phyloP scores from a whole-genome alignment of 108 stramenopile species.

The Pseudonitzschia multistriata region DNA sequence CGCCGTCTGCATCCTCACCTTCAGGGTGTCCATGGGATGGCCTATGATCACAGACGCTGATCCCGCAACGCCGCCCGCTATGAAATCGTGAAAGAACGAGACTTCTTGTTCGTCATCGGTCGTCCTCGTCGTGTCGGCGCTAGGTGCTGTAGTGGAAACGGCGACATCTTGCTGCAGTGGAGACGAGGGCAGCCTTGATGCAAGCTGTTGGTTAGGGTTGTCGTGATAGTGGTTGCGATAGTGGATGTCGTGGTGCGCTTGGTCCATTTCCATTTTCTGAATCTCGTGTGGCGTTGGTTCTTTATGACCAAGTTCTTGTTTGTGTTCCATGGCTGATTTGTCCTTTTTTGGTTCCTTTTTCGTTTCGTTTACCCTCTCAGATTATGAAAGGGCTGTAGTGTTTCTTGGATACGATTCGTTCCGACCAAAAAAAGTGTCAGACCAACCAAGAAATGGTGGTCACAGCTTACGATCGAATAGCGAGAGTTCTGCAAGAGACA shows the following conservation, averaged over 20 bases:
- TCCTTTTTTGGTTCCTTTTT: not conserved
- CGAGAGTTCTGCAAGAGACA: not conserved
- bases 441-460: not conserved
- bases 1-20: conserved; percentile 50
- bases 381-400: too few relatives aligned
- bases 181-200: not conserved
- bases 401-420: not conserved
- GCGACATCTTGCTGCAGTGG: not conserved
- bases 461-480: not conserved
- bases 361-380: not conserved
- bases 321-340: conserved; percentile 29
- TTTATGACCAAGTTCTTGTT: conserved; percentile 34
- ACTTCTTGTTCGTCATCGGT: conserved; percentile 42
- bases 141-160: not conserved
- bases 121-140: not conserved
- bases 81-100: conserved; percentile 73
- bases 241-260: not conserved
- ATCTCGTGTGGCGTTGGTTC: conserved; percentile 1
- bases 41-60: conserved; percentile 82
- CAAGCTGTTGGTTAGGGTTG: not conserved
- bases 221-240: not conserved
- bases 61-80: conserved; percentile 83
- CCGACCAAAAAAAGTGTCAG: not conserved
- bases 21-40: conserved; percentile 94
- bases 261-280: conserved; percentile 8